Evolutionary conservation across 768 basidiomycete genomes (phyloP).

Genomic region (Trametes villosa): DNA sequence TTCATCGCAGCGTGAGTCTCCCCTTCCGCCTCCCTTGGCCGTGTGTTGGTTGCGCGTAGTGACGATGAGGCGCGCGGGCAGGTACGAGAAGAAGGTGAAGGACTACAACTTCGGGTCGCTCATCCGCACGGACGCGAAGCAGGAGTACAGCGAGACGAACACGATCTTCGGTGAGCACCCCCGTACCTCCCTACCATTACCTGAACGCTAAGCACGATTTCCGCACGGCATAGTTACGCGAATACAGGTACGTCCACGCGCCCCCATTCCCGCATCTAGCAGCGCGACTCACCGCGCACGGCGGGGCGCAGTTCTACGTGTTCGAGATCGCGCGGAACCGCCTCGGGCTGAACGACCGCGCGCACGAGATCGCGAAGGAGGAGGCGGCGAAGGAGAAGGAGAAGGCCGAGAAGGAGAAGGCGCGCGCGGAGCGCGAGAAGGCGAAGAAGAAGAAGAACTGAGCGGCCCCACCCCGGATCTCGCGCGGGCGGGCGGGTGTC

Average conservation of each 20-base stretch:
- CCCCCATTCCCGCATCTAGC: too few relatives aligned
- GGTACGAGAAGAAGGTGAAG: conserved; percentile 88
- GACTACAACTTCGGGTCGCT: conserved; percentile 98
- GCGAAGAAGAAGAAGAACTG: conserved; percentile 40
- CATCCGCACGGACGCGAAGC: conserved; percentile 76
- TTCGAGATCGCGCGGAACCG: conserved; percentile 95
- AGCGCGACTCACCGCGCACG: too few relatives aligned
- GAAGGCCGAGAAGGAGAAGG: conserved; percentile 64
- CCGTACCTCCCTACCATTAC: background rate
- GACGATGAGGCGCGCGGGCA: too few relatives aligned
- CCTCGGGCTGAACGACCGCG: conserved; percentile 85
- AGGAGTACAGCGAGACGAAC: conserved; percentile 90
- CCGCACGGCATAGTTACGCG: conserved; percentile 54
- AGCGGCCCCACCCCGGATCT: background rate
- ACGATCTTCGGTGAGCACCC: conserved; percentile 87
- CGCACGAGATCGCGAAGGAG: conserved; percentile 79
- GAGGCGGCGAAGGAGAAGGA: conserved; percentile 58
- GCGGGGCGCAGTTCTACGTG: conserved; percentile 87
- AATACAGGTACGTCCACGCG: conserved; percentile 67
- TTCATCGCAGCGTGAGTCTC: conserved; percentile 70
- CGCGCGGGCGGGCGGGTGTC: background rate
- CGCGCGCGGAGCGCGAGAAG: conserved; percentile 36
- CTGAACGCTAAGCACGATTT: background rate
- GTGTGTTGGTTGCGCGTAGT: too few relatives aligned
- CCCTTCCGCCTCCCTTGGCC: background rate